A percentile compares a stretch with the other conserved stretches of the same genome.
Evolutionary conservation across 2,329 filamentous ascomycete genomes (phyloP).

Genomic region (Pseudogymnoascus sp.): DNA sequence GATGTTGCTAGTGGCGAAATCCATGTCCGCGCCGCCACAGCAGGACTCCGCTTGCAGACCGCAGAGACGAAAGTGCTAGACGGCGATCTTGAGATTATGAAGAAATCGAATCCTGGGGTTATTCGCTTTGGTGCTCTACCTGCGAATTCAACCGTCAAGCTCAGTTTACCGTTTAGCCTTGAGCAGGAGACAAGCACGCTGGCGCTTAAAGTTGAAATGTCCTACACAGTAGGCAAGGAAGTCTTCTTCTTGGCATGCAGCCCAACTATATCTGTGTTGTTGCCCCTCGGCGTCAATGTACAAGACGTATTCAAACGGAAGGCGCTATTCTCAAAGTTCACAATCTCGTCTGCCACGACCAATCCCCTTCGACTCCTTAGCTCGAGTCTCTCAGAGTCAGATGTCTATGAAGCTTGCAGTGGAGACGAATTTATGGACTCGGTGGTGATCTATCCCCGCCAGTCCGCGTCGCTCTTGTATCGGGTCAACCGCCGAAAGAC

Average conservation of each 20-base stretch:
- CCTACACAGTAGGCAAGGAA: constrained; percentile 61
- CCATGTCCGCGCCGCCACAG: constrained; percentile 56
- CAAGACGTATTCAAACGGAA: constrained; percentile 89
- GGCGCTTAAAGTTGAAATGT: constrained; percentile 66
- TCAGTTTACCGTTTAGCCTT: constrained; percentile 74
- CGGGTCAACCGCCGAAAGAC: constrained; percentile 55
- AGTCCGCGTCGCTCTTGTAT: constrained; percentile 75
- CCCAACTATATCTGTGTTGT: constrained; percentile 59
- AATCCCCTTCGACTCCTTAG: constrained; percentile 68
- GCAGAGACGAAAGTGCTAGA: constrained; percentile 48
- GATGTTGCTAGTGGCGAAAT: constrained; percentile 52
- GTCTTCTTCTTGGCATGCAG: constrained; percentile 57
- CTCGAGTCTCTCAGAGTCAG: constrained; percentile 63
- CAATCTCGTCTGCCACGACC: constrained; percentile 70
- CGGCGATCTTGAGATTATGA: constrained; percentile 37
- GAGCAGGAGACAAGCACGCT: constrained; percentile 69
- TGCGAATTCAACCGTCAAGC: constrained; percentile 41
- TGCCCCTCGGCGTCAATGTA: constrained; percentile 90
- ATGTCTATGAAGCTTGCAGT: constrained; percentile 59
- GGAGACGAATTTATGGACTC: constrained; percentile 45
- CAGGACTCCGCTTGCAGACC: constrained; percentile 56
- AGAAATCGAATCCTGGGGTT: constrained; percentile 46
- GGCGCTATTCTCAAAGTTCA: constrained; percentile 80
- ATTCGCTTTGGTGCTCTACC: constrained; percentile 45
- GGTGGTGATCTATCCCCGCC: constrained; percentile 67